Evolutionary conservation across 2,329 filamentous ascomycete genomes (phyloP).

Genomic region (Colletotrichum salicis): DNA sequence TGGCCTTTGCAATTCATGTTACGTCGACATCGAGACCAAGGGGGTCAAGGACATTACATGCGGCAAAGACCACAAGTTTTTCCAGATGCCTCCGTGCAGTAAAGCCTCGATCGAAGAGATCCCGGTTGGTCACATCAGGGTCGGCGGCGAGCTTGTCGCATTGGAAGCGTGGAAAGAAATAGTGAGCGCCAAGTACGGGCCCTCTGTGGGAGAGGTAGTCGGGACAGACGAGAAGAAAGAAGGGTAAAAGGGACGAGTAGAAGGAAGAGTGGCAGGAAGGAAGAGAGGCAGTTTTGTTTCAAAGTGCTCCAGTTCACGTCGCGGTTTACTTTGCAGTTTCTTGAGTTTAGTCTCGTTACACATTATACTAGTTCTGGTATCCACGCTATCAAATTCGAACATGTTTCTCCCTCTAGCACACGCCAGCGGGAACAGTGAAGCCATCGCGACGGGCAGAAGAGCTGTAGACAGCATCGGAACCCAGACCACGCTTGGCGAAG

Average conservation of each 20-base stretch:
- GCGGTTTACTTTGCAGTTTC: background rate
- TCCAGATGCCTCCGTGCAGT: background rate
- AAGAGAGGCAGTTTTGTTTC: background rate
- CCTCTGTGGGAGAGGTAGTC: too few species aligned
- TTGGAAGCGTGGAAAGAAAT: too few species aligned
- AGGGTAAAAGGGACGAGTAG: too few species aligned
- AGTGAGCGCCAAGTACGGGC: too few species aligned
- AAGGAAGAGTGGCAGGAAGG: too few species aligned
- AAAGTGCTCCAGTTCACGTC: background rate
- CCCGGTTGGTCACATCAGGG: background rate
- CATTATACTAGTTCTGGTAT: background rate
- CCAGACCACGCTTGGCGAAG: conserved; percentile 68
- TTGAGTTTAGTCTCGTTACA: background rate
- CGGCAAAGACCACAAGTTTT: background rate
- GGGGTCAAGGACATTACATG: background rate
- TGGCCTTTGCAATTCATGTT: too few species aligned
- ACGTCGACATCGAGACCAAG: background rate
- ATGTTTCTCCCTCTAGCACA: conserved; percentile 34
- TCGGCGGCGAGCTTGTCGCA: background rate
- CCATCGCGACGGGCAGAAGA: conserved; percentile 44
- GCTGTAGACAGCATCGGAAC: conserved; percentile 48
- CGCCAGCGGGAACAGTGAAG: conserved; percentile 41
- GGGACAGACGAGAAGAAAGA: too few species aligned
- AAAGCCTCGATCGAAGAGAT: background rate
- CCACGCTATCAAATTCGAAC: background rate